Percentiles rank a stretch among this genome's conserved stretches.
These are phyloP conservation scores for Syzygium aromaticum DNA, from an alignment of 345 rosid genomes.

Conservation along the genomic window DNA sequence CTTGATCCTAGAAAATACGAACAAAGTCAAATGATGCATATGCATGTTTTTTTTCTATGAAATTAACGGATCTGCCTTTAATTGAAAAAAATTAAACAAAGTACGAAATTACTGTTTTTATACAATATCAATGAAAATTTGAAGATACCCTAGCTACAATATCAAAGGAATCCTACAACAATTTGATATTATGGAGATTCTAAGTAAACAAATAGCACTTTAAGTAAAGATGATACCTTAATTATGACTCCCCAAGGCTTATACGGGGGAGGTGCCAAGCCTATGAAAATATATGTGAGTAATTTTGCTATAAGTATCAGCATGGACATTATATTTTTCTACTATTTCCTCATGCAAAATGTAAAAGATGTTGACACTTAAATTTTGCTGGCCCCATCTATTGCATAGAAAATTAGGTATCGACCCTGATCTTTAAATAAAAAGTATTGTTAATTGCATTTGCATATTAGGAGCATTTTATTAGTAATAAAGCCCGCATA, in stretches of 20 bases:
- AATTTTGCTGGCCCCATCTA: neutral
- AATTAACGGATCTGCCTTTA: neutral
- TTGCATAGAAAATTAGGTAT: neutral
- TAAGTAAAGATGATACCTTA: neutral
- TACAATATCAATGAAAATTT: too few relatives aligned
- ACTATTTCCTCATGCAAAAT: neutral
- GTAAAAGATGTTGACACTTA: neutral
- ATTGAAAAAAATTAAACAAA: neutral
- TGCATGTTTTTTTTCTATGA: neutral
- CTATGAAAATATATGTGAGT: neutral
- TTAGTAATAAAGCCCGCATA: neutral
- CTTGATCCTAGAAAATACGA: neutral
- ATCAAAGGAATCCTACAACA: neutral
- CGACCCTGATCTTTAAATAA: neutral
- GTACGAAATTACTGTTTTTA: neutral
- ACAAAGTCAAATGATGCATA: too few relatives aligned
- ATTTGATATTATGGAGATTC: neutral
- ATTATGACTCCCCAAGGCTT: neutral
- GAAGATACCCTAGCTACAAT: neutral
- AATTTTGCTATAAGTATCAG: neutral
- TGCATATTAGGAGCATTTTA: neutral
- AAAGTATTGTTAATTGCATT: neutral
- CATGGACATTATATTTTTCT: neutral
- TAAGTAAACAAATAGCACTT: neutral
- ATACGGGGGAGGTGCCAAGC: neutral